A percentile compares a stretch with the other conserved stretches of the same genome.
phyloP scores from a whole-genome alignment of 768 basidiomycete genomes.

The Psilocybe sp. region DNA sequence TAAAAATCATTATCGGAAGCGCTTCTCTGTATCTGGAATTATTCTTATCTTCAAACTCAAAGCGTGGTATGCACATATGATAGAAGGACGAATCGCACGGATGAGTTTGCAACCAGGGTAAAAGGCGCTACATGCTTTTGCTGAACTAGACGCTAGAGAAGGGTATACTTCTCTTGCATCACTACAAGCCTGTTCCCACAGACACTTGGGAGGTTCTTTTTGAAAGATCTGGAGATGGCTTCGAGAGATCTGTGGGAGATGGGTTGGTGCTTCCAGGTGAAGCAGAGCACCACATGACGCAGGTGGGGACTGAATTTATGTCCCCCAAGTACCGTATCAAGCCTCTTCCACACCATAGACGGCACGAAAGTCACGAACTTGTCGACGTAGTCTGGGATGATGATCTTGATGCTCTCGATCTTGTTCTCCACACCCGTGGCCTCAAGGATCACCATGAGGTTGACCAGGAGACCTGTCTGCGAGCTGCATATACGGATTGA shows the following conservation, averaged over 20 bases:
- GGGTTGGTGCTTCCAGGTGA: conserved; percentile 4
- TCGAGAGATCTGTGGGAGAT: neutral
- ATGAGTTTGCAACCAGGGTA: too few species aligned
- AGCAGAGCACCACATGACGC: conserved; percentile 1
- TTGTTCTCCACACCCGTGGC: conserved; percentile 1
- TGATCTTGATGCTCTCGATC: conserved; percentile 5
- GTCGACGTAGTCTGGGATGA: conserved; percentile 6
- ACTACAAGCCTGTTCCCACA: conserved; percentile 5
- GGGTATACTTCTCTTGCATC: neutral
- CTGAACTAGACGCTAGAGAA: too few species aligned
- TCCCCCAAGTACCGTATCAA: conserved; percentile 1
- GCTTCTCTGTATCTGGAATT: too few species aligned
- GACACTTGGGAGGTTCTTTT: conserved; percentile 5
- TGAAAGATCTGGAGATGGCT: conserved; percentile 1
- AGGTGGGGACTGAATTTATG: neutral
- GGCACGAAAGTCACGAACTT: conserved; percentile 2
- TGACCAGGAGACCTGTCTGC: conserved; percentile 5
- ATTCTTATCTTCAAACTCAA: too few species aligned
- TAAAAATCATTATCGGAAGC: too few species aligned
- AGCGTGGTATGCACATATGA: too few species aligned
- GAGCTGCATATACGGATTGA: conserved; percentile 3
- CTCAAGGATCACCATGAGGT: conserved; percentile 6
- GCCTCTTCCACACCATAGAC: conserved; percentile 4
- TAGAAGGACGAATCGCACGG: too few species aligned
- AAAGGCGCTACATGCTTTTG: too few species aligned